Base-by-base conservation (phyloP, 2,329 filamentous ascomycete genomes). In the Esteya vermicola region DNA sequence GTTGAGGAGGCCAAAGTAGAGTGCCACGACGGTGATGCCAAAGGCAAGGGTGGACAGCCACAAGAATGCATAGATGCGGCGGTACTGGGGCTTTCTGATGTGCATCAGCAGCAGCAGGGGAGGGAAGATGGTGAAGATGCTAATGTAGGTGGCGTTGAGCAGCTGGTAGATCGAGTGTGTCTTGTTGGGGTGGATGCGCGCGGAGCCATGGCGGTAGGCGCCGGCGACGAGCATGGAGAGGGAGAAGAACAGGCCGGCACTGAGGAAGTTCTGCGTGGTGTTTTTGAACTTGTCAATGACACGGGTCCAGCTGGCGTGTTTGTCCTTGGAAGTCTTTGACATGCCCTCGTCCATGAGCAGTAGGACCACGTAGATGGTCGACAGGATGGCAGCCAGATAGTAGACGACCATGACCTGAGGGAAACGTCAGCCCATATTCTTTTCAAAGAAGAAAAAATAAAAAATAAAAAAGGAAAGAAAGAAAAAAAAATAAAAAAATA, bases 11-110 rank as follows among this genome's bases (percentile, higher is more conserved):
- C 13, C 23, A 9, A 43, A 46, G 41, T 47, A 53, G 9, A 52
- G 39, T 6, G 38, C 40, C 6, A 47, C 42, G 18, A 47, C 39
- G 9, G 38, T 40, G 10, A 51, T 43, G 6, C 45, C 20, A 5
- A 52, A 41, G 19, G 33, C 22, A 22, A 50, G 38, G 25, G 47
- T 38, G 12, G 49, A 10, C 9, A 46, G 30, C 53, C 52, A 55
- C 19, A 53, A 28, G 9, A 37, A 18, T 10, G 40, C 37, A 2
- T 49, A 48, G 40, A 51, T 46, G 2, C 43, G 43, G 5, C 43
- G 23, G 8, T 47, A 40, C 5, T 49, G 46, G 1, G 45, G 39
- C 19, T 43, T 44, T 20, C 45, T 40, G 10, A 27, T 22, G 21
- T 41, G 25, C 10, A 45, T 22, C 33, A 52, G 46, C 18, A 53